A percentile compares a stretch with the other conserved stretches of the same genome.
Conservation (phyloP, 495 filamentous ascomycete genomes). For the Penicillium silybi region DNA sequence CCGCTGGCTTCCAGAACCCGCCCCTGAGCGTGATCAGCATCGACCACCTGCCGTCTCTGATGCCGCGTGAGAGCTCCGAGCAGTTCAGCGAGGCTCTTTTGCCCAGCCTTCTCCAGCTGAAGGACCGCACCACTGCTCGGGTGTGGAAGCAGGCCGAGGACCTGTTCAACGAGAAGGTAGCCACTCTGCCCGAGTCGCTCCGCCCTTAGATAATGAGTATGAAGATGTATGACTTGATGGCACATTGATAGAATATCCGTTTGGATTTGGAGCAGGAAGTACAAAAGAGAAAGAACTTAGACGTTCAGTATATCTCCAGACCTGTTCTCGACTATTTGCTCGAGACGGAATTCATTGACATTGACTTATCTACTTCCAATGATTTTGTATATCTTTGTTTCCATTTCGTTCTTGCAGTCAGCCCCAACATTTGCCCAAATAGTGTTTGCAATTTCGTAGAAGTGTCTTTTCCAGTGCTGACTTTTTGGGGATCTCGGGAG, state of each 20-base stretch:
- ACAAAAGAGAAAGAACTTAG: conserved; percentile 16
- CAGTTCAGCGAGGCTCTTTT: conserved; percentile 77
- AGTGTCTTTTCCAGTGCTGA: neutral
- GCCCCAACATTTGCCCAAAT: too few species aligned
- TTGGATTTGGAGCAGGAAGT: conserved; percentile 2
- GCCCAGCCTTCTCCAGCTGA: conserved; percentile 72
- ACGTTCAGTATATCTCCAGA: conserved; percentile 2
- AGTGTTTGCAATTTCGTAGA: neutral
- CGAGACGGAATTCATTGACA: neutral
- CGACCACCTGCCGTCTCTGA: conserved; percentile 83
- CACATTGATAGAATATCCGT: conserved; percentile 16
- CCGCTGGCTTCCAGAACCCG: conserved; percentile 50
- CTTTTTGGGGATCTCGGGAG: neutral
- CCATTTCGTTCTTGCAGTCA: too few species aligned
- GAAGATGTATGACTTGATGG: conserved; percentile 17
- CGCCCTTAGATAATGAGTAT: conserved; percentile 11
- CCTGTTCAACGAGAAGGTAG: conserved; percentile 81
- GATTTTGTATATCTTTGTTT: neutral
- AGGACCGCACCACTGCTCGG: conserved; percentile 63
- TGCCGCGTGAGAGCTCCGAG: conserved; percentile 85
- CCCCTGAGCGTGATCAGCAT: conserved; percentile 77
- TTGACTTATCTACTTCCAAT: neutral
- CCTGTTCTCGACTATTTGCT: neutral
- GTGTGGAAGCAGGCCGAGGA: conserved; percentile 85
- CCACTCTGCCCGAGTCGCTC: conserved; percentile 54